These are phyloP conservation scores for Cryomyces minteri DNA, from an alignment of 495 filamentous ascomycete genomes.

Conservation along the genomic window DNA sequence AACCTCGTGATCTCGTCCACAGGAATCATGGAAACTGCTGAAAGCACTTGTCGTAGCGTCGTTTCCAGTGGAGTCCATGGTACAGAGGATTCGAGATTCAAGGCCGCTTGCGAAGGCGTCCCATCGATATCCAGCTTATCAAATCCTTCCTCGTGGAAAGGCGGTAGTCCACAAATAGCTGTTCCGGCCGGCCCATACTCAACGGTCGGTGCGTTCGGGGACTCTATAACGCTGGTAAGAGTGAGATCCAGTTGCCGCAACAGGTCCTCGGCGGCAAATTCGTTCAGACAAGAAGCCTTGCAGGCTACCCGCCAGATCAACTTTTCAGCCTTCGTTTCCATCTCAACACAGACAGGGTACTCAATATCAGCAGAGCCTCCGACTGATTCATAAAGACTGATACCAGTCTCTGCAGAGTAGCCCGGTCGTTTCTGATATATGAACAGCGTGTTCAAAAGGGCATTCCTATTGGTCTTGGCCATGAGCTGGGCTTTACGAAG, in stretches of 20 bases:
- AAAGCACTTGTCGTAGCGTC: slow-evolving; percentile 40
- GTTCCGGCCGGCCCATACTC: slow-evolving; percentile 23
- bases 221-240: slow-evolving; percentile 30
- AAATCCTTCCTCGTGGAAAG: slow-evolving; percentile 10
- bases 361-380: slow-evolving; percentile 45
- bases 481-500: slow-evolving; percentile 39
- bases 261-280: slow-evolving; percentile 24
- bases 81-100: neutral
- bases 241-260: slow-evolving; percentile 34
- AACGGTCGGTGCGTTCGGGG: slow-evolving; percentile 29
- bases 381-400: slow-evolving; percentile 33
- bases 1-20: slow-evolving; percentile 37
- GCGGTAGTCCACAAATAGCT: slow-evolving; percentile 33
- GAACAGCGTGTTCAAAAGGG: slow-evolving; percentile 43
- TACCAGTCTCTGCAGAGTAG: neutral
- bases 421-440: slow-evolving; percentile 36
- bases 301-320: slow-evolving; percentile 58
- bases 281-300: slow-evolving; percentile 31
- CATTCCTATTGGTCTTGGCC: slow-evolving; percentile 11
- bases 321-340: slow-evolving; percentile 36
- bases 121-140: neutral
- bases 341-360: slow-evolving; percentile 64
- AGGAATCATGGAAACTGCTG: slow-evolving; percentile 41
- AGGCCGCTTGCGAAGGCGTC: slow-evolving; percentile 1
- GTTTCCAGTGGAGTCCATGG: slow-evolving; percentile 17